phyloP scores from a whole-genome alignment of 441 rosid species.

The Populus hybrid region DNA sequence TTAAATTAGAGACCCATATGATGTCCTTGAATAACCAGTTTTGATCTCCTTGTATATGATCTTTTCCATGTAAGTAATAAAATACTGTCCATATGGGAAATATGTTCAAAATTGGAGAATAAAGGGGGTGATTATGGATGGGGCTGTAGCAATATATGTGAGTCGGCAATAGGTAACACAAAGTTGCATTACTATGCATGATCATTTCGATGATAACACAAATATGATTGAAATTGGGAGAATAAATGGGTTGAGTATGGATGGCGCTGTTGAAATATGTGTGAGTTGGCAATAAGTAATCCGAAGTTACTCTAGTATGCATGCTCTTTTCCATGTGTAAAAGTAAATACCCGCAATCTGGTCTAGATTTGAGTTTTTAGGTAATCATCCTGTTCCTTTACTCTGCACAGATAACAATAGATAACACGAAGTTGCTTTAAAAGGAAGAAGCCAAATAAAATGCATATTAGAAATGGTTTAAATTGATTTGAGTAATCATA shows the following conservation, averaged over 20 bases:
- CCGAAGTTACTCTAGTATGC: not conserved
- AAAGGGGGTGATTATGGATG: not conserved
- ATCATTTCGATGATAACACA: not conserved
- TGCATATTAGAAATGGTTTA: not conserved
- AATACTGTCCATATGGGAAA: not conserved
- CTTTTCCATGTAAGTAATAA: not conserved
- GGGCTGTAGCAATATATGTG: not conserved
- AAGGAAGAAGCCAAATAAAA: not conserved
- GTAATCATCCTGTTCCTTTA: not conserved
- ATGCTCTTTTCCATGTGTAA: not conserved
- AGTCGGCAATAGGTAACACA: not conserved
- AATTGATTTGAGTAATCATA: not conserved
- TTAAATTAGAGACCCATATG: not conserved
- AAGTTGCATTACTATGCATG: not conserved
- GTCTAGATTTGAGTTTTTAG: constrained; percentile 1
- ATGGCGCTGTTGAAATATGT: not conserved
- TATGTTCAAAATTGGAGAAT: not conserved
- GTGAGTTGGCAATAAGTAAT: not conserved
- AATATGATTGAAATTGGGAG: not conserved
- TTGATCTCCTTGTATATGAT: not conserved
- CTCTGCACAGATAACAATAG: not conserved
- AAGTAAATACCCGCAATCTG: not conserved
- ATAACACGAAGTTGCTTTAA: not conserved
- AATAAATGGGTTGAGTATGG: not conserved
- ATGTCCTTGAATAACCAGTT: not conserved